Evolutionary conservation across 768 basidiomycete genomes (phyloP), one percentile per base, ranked within the genome.

Genomic region (Russula vinacea): DNA sequence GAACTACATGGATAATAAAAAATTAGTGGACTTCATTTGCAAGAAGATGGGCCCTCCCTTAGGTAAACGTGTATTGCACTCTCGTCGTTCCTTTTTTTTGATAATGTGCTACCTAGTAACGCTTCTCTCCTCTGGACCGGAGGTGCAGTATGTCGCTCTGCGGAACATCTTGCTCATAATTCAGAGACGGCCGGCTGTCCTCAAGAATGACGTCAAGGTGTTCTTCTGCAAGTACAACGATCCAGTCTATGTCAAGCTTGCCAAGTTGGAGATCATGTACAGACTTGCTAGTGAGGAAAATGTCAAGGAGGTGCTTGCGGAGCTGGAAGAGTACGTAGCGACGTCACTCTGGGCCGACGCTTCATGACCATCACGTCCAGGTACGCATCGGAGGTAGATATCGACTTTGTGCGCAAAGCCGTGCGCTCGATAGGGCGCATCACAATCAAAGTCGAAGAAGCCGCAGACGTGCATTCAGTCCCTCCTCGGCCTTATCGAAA

Each of bases 141-240:
- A 98, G 76, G 96, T 99, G 2, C 97, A 98, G 81, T 99, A 98
- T 73, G 95, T 99, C 60, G 92, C 94, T 2, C 78, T 99, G 35
- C 87, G 97, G 58, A 99, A 99, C 72, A 98, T 99, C 72, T 81
- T 98, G 55, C 83, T 99, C 54, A 97, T 99, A 73, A 95, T 99
- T 67, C 97, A 98, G 77, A 85, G 96, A 54, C 83, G 97, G 35
- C 94, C 97, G 3, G 76, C 86, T 14, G 92, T 99, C 37, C 79
- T 99, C 47, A 91, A 91, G 76, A 97, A 97, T 76, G 97, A 98
- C 73, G 96, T 99, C 72, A 94, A 94, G 71, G 95, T 98, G 16
- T 98, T 99, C 78, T 99, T 99, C 78, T 98, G 94, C 89, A 98
- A 99, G 76, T 99, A 98, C 76, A 98, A 98, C 74, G 97, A 98